These are phyloP conservation scores for Porphyra umbilicalis DNA, from an alignment of 31 red algal genomes.

Conservation along the genomic window DNA sequence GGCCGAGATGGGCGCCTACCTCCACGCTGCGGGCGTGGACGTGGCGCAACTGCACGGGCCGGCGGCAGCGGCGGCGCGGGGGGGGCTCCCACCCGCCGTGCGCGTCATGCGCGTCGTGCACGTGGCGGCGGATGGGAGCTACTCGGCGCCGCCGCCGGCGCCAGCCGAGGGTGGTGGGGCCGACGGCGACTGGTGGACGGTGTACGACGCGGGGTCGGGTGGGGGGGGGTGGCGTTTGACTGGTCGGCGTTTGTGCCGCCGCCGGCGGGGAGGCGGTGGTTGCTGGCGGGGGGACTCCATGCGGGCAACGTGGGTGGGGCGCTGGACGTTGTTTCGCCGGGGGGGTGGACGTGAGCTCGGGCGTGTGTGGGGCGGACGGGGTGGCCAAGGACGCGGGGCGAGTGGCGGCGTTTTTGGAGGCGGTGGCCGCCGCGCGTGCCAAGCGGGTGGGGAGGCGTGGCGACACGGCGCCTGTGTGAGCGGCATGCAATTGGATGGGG, in stretches of 20 bases:
- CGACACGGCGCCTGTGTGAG: too few species aligned
- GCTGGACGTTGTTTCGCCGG: slow-evolving; percentile 13
- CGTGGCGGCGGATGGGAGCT: slow-evolving; percentile 24
- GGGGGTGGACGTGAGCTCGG: slow-evolving; percentile 67
- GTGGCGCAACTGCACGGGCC: slow-evolving; percentile 57
- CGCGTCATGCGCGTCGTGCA: slow-evolving; percentile 54
- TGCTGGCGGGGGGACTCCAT: slow-evolving; percentile 62
- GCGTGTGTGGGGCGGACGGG: slow-evolving; percentile 37
- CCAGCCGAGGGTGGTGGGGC: too few species aligned
- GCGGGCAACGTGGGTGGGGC: slow-evolving; percentile 48
- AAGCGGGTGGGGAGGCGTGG: too few species aligned
- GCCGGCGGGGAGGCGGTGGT: slow-evolving; percentile 13
- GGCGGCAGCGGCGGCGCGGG: not conserved
- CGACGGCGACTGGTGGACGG: slow-evolving; percentile 18
- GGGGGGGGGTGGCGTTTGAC: slow-evolving; percentile 68
- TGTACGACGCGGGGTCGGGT: slow-evolving; percentile 66
- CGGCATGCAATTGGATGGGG: too few species aligned
- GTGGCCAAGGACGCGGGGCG: slow-evolving; percentile 38
- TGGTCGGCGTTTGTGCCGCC: slow-evolving; percentile 45
- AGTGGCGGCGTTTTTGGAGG: slow-evolving; percentile 28
- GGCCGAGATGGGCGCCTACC: slow-evolving; percentile 14
- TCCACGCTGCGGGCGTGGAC: slow-evolving; percentile 17
- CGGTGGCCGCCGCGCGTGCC: not conserved
- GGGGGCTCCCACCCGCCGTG: not conserved
- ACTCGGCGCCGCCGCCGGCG: slow-evolving; percentile 1